Conservation (phyloP, 148 eudicot genomes). For the Oxyria digyna region DNA sequence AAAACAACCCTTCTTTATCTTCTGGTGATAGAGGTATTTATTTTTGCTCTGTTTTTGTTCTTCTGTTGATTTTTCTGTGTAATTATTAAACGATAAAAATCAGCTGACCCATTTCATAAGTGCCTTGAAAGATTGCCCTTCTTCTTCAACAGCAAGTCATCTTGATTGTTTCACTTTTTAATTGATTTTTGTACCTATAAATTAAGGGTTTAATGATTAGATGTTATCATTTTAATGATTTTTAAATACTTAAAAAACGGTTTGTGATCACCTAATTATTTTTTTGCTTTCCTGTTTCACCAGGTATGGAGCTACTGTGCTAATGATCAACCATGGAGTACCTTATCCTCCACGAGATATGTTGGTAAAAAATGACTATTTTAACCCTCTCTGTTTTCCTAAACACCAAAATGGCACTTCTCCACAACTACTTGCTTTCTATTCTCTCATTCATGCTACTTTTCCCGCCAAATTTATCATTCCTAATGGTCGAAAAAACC, state of each 20-base stretch:
- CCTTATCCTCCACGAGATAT: background rate
- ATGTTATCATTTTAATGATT: too few relatives aligned
- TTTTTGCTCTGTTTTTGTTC: too few relatives aligned
- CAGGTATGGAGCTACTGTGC: background rate
- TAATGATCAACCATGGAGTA: background rate
- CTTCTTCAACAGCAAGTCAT: background rate
- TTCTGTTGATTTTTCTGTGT: background rate
- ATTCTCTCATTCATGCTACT: constrained; percentile 2
- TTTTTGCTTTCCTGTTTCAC: background rate
- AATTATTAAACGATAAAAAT: background rate
- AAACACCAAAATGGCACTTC: background rate
- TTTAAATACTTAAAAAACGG: too few relatives aligned
- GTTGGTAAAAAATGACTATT: background rate
- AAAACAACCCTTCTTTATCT: too few relatives aligned
- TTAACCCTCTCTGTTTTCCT: background rate
- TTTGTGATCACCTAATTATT: background rate
- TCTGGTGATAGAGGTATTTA: too few relatives aligned
- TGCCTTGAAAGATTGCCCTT: background rate
- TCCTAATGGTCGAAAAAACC: constrained; percentile 29
- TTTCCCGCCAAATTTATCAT: constrained; percentile 24
- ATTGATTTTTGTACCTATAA: too few relatives aligned
- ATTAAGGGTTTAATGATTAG: too few relatives aligned
- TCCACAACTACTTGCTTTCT: background rate
- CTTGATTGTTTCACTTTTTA: too few relatives aligned
- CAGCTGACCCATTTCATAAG: background rate